Conservation (phyloP, 202 grass and related monocot species). For the Carex sylvatica region DNA sequence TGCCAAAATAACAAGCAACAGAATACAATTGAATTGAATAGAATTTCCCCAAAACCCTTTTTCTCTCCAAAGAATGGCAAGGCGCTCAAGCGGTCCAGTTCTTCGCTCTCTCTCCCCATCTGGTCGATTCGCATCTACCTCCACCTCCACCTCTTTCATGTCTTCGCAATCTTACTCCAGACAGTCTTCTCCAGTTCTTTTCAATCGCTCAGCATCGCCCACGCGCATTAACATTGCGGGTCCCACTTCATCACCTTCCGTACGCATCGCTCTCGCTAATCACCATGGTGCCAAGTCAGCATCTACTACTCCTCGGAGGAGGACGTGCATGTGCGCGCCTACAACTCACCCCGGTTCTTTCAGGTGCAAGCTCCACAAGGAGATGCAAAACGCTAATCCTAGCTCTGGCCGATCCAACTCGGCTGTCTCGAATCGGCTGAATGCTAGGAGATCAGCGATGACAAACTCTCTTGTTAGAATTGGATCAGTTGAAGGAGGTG, state of each 20-base stretch:
- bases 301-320: constrained; percentile 13
- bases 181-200: constrained; percentile 24
- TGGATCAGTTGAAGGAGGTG: constrained; percentile 42
- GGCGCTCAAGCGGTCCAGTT: constrained; percentile 46
- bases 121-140: constrained; percentile 22
- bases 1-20: constrained; percentile 30
- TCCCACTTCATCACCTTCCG: constrained; percentile 19
- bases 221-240: constrained; percentile 35
- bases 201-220: constrained; percentile 47
- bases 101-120: constrained; percentile 30
- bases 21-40: too few species aligned
- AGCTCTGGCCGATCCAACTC: constrained; percentile 14
- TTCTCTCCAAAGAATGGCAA: constrained; percentile 31
- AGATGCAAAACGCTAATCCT: constrained; percentile 24
- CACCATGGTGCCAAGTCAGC: not conserved
- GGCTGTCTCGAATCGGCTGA: constrained; percentile 7
- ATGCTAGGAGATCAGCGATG: constrained; percentile 25
- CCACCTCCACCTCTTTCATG: not conserved
- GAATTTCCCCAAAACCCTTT: not conserved
- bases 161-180: constrained; percentile 11
- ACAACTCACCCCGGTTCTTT: constrained; percentile 73
- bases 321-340: constrained; percentile 69
- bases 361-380: constrained; percentile 72
- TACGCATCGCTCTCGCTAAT: constrained; percentile 24
- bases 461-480: constrained; percentile 48